Evolutionary conservation across 345 rosid species (phyloP).

Genomic region (Corchorus olitorius): DNA sequence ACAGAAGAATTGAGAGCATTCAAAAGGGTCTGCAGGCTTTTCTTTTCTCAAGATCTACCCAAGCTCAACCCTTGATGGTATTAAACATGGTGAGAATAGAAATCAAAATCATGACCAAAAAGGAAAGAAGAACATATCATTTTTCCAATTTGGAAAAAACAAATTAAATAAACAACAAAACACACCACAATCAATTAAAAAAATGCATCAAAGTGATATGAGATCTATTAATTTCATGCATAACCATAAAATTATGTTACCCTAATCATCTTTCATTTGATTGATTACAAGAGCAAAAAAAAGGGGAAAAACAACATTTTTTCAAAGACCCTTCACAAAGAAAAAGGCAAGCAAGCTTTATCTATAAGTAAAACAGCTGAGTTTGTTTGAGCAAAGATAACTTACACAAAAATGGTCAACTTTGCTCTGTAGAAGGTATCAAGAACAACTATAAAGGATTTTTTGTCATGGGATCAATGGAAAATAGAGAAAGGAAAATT

Average conservation of each 20-base stretch:
- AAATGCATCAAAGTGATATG: constrained; percentile 5
- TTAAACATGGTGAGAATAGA: not conserved
- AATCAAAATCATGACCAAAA: not conserved
- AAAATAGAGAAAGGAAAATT: not conserved
- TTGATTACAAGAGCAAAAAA: not conserved
- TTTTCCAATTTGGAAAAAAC: not conserved
- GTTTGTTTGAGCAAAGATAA: constrained; percentile 15
- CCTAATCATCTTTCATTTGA: not conserved
- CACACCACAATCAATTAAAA: not conserved
- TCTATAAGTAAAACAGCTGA: not conserved
- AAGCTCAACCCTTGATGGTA: not conserved
- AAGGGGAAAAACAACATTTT: constrained; percentile 7
- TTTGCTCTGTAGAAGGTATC: constrained; percentile 12
- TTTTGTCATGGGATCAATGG: constrained; percentile 1
- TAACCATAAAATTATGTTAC: not conserved
- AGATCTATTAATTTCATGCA: constrained; percentile 28
- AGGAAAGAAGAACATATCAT: not conserved
- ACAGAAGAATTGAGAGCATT: not conserved
- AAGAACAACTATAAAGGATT: constrained; percentile 2
- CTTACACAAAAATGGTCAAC: constrained; percentile 26
- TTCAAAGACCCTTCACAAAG: constrained; percentile 18
- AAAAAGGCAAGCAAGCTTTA: not conserved
- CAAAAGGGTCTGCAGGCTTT: not conserved
- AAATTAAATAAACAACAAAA: constrained; percentile 1
- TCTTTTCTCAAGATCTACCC: not conserved